phyloP scores from a whole-genome alignment of 805 yeast species.

The Candida palmyrensis region DNA sequence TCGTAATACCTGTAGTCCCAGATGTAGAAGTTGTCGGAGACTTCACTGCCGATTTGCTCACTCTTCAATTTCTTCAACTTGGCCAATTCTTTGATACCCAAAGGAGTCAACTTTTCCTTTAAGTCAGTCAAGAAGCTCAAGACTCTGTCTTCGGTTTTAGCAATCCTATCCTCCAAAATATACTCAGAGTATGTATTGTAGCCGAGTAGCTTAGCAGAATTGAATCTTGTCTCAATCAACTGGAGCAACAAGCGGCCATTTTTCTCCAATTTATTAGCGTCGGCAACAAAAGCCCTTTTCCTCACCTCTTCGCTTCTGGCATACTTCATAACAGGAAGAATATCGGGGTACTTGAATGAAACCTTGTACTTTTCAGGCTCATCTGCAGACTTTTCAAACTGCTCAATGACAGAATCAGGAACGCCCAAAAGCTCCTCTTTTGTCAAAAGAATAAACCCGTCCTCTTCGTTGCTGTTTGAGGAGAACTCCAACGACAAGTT shows the following conservation, averaged over 20 bases:
- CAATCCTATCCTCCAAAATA: slow-evolving; percentile 75
- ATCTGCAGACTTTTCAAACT: slow-evolving; percentile 44
- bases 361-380: slow-evolving; percentile 46
- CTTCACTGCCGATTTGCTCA: slow-evolving; percentile 36
- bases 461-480: slow-evolving; percentile 68
- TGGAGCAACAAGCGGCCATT: slow-evolving; percentile 58
- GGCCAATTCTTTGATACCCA: slow-evolving; percentile 52
- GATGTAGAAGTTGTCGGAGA: slow-evolving; percentile 40
- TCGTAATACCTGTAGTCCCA: slow-evolving; percentile 77
- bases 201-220: slow-evolving; percentile 60
- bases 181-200: slow-evolving; percentile 66
- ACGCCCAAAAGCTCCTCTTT: slow-evolving; percentile 68
- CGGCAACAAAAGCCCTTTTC: slow-evolving; percentile 58
- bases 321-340: slow-evolving; percentile 70
- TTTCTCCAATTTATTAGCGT: slow-evolving; percentile 61
- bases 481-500: slow-evolving; percentile 51
- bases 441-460: slow-evolving; percentile 55
- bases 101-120: slow-evolving; percentile 50
- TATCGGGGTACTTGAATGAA: slow-evolving; percentile 79
- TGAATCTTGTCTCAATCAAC: slow-evolving; percentile 57
- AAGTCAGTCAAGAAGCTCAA: slow-evolving; percentile 59
- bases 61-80: slow-evolving; percentile 48
- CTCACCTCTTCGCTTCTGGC: slow-evolving; percentile 64
- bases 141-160: slow-evolving; percentile 61
- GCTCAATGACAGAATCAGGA: slow-evolving; percentile 57